phyloP scores from a whole-genome alignment of 1,139 yeast species.

The Kurtzmaniella quercitrusa region DNA sequence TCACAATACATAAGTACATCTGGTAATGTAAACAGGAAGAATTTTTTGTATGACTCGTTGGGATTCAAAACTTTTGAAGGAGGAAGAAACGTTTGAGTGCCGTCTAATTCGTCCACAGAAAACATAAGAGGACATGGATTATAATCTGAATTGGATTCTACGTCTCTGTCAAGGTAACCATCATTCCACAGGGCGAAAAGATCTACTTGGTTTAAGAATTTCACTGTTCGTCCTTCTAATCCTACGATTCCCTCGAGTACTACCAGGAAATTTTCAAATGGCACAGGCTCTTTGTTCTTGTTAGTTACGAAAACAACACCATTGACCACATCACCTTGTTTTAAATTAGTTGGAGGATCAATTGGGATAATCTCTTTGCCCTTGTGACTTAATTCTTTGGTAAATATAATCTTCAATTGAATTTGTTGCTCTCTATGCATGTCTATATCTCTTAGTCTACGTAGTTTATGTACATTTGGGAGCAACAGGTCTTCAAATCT shows the following conservation, averaged over 20 bases:
- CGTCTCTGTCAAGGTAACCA: constrained; percentile 26
- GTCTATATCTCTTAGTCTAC: constrained; percentile 27
- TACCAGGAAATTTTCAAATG: constrained; percentile 40
- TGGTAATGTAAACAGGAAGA: constrained; percentile 37
- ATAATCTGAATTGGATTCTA: constrained; percentile 14
- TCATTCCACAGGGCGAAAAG: constrained; percentile 42
- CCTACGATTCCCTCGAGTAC: constrained; percentile 33
- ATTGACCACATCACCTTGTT: constrained; percentile 37
- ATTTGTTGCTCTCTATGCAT: constrained; percentile 24
- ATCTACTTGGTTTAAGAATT: constrained; percentile 30
- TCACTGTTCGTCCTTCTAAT: constrained; percentile 7
- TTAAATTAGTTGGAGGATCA: background rate
- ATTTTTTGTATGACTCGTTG: constrained; percentile 33
- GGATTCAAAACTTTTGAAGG: constrained; percentile 27
- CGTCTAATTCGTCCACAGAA: background rate
- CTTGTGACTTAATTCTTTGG: constrained; percentile 31
- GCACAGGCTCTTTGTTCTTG: constrained; percentile 22
- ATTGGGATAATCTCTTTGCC: constrained; percentile 17
- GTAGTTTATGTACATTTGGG: constrained; percentile 34
- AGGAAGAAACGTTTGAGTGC: constrained; percentile 1
- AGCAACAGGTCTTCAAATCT: constrained; percentile 29
- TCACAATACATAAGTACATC: constrained; percentile 32
- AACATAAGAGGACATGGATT: background rate
- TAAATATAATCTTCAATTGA: constrained; percentile 24
- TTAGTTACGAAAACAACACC: constrained; percentile 37